A percentile compares a stretch with the other conserved stretches of the same genome.
Conservation (phyloP, 1,284 basidiomycete genomes). For the Austroboletus novae-zelandiae region DNA sequence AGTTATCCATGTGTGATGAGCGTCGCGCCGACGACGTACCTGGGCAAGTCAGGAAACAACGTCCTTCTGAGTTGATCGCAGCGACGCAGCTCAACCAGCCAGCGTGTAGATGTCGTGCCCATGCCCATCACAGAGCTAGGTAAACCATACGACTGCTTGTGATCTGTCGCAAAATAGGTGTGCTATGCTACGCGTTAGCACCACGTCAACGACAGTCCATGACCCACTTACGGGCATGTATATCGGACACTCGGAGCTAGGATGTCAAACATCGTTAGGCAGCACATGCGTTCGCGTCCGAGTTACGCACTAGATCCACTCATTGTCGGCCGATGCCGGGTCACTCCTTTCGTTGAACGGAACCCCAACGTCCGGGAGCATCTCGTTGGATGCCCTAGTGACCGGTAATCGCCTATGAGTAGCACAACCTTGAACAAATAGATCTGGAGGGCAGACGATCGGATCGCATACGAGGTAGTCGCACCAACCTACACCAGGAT, state of each 20-base stretch:
- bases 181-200: conserved; percentile 33
- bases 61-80: conserved; percentile 43
- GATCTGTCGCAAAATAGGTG: conserved; percentile 63
- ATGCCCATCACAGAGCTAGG: conserved; percentile 15
- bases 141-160: conserved; percentile 46
- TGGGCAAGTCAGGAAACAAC: conserved; percentile 49
- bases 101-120: conserved; percentile 31
- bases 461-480: conserved; percentile 61
- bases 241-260: conserved; percentile 45
- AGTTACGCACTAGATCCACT: conserved; percentile 53
- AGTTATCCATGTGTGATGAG: not conserved
- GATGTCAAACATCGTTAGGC: conserved; percentile 13
- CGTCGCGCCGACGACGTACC: conserved; percentile 31
- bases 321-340: conserved; percentile 45
- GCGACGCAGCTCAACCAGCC: conserved; percentile 48
- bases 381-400: conserved; percentile 2
- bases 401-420: conserved; percentile 8
- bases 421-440: conserved; percentile 36
- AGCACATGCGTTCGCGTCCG: not conserved
- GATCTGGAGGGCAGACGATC: conserved; percentile 45
- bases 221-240: conserved; percentile 45
- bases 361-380: conserved; percentile 32
- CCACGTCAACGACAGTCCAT: not conserved
- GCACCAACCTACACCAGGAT: conserved; percentile 45
- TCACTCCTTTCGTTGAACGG: conserved; percentile 45